Conservation (phyloP, 176 grass and related monocot species). For the Microstegium vimineum region DNA sequence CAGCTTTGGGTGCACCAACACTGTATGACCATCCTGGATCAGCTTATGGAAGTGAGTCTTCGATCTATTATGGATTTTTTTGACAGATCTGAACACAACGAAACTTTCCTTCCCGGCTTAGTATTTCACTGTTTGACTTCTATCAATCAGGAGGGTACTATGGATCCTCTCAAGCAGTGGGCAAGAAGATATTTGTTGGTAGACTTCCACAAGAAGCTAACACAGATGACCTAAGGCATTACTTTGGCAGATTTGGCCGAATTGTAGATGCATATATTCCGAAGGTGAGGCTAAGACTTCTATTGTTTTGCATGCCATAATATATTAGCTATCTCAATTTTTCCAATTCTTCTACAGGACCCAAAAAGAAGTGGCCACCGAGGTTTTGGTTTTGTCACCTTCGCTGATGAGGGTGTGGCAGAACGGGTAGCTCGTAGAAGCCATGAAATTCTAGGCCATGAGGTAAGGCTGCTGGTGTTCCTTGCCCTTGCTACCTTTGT, state of each 20-base stretch:
- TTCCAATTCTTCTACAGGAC: slow-evolving; percentile 42
- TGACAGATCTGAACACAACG: background rate
- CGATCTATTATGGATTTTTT: background rate
- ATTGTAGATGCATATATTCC: slow-evolving; percentile 86
- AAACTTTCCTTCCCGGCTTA: background rate
- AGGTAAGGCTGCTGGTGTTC: slow-evolving; percentile 42
- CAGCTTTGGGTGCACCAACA: slow-evolving; percentile 73
- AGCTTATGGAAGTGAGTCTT: slow-evolving; percentile 64
- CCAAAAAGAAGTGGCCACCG: slow-evolving; percentile 93
- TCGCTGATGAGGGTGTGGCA: slow-evolving; percentile 80
- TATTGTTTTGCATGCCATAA: background rate
- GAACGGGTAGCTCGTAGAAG: slow-evolving; percentile 76
- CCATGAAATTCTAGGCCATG: slow-evolving; percentile 88
- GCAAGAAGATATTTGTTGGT: slow-evolving; percentile 93
- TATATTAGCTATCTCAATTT: background rate
- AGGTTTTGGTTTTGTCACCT: slow-evolving; percentile 93
- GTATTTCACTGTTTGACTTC: background rate
- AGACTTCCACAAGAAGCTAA: slow-evolving; percentile 87
- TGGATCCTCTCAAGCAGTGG: background rate
- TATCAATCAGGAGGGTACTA: slow-evolving; percentile 5
- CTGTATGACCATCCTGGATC: slow-evolving; percentile 80
- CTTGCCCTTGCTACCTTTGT: background rate
- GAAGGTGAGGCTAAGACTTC: slow-evolving; percentile 42
- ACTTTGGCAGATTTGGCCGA: slow-evolving; percentile 81
- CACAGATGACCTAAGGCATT: slow-evolving; percentile 77